phyloP scores from a whole-genome alignment of 2,329 filamentous ascomycete species.

The Alternaria gaisen region DNA sequence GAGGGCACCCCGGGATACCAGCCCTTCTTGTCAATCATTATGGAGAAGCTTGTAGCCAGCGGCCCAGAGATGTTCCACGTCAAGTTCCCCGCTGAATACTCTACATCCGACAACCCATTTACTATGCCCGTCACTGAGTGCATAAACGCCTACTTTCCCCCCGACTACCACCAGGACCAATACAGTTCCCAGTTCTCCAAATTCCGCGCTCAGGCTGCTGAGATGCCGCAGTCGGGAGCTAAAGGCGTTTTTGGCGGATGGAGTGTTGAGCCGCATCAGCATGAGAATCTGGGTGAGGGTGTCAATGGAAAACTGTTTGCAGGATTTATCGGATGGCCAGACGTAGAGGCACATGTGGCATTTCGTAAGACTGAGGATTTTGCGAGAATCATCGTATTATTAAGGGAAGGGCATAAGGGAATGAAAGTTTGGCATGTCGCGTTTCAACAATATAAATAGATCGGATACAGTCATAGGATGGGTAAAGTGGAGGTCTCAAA shows the following conservation, averaged over 20 bases:
- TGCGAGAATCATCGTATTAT: slow-evolving; percentile 49
- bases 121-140: slow-evolving; percentile 62
- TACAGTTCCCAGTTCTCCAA: slow-evolving; percentile 45
- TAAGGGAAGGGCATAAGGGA: slow-evolving; percentile 55
- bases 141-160: slow-evolving; percentile 55
- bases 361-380: slow-evolving; percentile 59
- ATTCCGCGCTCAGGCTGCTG: slow-evolving; percentile 49
- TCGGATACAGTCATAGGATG: not conserved
- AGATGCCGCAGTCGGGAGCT: slow-evolving; percentile 39
- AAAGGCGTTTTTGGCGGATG: slow-evolving; percentile 45
- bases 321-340: slow-evolving; percentile 62
- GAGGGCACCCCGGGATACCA: slow-evolving; percentile 47
- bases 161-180: slow-evolving; percentile 32
- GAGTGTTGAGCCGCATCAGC: slow-evolving; percentile 43
- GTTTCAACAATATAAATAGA: slow-evolving; percentile 24
- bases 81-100: slow-evolving; percentile 31
- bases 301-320: slow-evolving; percentile 52
- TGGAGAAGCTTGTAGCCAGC: slow-evolving; percentile 36
- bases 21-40: slow-evolving; percentile 49
- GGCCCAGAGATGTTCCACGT: slow-evolving; percentile 46
- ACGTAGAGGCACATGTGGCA: slow-evolving; percentile 59
- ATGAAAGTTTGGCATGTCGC: slow-evolving; percentile 53
- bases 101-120: slow-evolving; percentile 35
- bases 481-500: no score
- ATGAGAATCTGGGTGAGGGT: slow-evolving; percentile 27